Evolutionary conservation across 2,329 filamentous ascomycete species (phyloP).

Genomic region (Sclerotinia sclerotiorum): DNA sequence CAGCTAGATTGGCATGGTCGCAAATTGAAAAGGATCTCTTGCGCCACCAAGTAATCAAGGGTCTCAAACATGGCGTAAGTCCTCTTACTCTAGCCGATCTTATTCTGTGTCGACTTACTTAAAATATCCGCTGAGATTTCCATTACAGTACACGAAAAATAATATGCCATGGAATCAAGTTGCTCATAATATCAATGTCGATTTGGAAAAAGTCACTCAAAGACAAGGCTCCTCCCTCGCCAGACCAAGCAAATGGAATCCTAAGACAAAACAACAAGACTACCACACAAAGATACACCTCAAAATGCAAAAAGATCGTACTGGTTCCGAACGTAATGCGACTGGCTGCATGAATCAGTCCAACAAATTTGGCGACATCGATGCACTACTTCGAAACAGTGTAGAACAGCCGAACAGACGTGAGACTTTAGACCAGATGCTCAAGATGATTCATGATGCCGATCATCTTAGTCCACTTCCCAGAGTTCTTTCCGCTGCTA

Average conservation of each 20-base stretch:
- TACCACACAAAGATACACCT: neutral
- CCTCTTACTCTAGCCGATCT: rapidly evolving
- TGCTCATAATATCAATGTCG: slow-evolving; percentile 19
- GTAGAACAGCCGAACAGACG: neutral
- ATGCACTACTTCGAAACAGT: neutral
- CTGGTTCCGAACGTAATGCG: neutral
- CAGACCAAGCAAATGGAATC: slow-evolving; percentile 12
- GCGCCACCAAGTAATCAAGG: slow-evolving; percentile 2
- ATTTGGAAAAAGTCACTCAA: slow-evolving; percentile 3
- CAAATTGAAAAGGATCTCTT: slow-evolving; percentile 22
- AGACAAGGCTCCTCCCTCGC: neutral
- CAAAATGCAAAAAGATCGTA: neutral
- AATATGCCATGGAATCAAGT: slow-evolving; percentile 17
- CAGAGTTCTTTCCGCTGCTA: neutral
- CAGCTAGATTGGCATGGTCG: slow-evolving; percentile 11
- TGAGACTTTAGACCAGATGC: neutral
- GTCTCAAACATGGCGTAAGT: slow-evolving; percentile 4
- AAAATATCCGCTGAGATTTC: neutral
- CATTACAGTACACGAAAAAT: slow-evolving; percentile 1
- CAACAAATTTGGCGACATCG: slow-evolving; percentile 15
- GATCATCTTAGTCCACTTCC: neutral
- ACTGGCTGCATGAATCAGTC: slow-evolving; percentile 10
- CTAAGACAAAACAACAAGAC: neutral
- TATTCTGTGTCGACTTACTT: no score
- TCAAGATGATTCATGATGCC: neutral